Conservation (phyloP, 345 rosid genomes). For the Eucalyptus shirleyi region DNA sequence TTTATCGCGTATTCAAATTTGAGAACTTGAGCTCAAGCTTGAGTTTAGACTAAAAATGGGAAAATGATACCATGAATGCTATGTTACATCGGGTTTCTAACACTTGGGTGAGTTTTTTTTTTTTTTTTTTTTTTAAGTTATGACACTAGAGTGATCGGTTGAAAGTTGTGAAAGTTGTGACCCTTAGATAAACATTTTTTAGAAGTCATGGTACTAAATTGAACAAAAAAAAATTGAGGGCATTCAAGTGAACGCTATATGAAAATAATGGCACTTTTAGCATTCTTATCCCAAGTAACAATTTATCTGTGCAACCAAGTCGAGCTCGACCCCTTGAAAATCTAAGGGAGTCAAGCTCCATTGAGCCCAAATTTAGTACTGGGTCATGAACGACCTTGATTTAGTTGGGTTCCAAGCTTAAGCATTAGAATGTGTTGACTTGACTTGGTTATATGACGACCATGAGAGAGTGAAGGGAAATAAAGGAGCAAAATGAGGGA, state of each 20-base stretch:
- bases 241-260: accelerated
- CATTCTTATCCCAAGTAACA: background rate
- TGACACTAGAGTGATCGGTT: background rate
- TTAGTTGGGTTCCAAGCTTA: background rate
- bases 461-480: background rate
- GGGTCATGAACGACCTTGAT: background rate
- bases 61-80: background rate
- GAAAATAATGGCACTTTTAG: background rate
- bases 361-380: background rate
- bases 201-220: background rate
- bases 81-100: background rate
- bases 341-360: background rate
- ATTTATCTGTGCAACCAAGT: background rate
- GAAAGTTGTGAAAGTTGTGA: background rate
- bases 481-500: background rate
- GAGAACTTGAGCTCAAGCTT: background rate
- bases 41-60: background rate
- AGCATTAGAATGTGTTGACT: background rate
- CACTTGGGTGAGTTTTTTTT: background rate
- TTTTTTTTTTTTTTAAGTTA: background rate
- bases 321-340: background rate
- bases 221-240: background rate
- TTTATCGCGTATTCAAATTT: background rate
- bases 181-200: background rate
- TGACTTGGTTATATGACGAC: background rate